Percentiles rank a stretch among this genome's conserved stretches.
Evolutionary conservation across 176 grass and related monocot genomes (phyloP).

Genomic region (Oryza meridionalis): DNA sequence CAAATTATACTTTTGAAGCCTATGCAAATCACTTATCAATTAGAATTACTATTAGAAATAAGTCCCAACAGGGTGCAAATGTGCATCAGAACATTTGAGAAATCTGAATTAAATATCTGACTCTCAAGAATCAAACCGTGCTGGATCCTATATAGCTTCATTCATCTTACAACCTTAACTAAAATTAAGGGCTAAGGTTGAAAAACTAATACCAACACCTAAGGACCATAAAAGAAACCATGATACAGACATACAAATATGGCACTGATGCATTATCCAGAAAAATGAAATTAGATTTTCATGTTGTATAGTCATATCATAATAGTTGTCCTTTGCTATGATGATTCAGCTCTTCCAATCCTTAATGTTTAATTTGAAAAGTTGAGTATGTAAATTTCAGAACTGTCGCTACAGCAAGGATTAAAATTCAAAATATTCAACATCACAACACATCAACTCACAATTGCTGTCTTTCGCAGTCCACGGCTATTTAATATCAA

Average conservation of each 20-base stretch:
- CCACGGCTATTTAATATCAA: background rate
- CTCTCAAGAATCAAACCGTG: background rate
- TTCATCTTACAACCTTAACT: conserved; percentile 23
- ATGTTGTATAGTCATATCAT: background rate
- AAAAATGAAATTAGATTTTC: background rate
- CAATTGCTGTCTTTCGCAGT: background rate
- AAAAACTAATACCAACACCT: background rate
- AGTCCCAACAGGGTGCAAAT: background rate
- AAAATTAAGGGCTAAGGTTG: background rate
- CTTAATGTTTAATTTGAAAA: background rate
- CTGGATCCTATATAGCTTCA: background rate
- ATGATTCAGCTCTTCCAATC: background rate
- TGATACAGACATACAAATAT: background rate
- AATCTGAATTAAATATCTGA: background rate
- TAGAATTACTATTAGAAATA: background rate
- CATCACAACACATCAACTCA: background rate
- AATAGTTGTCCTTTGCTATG: background rate
- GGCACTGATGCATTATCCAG: background rate
- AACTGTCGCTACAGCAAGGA: background rate
- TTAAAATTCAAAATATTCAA: conserved; percentile 16
- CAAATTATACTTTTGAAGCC: background rate
- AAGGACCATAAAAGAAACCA: too few relatives aligned
- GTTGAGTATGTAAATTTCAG: background rate
- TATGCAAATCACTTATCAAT: background rate
- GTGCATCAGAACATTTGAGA: background rate